Percentiles rank a stretch among this genome's conserved stretches.
Evolutionary conservation across 2,329 filamentous ascomycete species (phyloP).

Genomic region (Rutstroemia sp.): DNA sequence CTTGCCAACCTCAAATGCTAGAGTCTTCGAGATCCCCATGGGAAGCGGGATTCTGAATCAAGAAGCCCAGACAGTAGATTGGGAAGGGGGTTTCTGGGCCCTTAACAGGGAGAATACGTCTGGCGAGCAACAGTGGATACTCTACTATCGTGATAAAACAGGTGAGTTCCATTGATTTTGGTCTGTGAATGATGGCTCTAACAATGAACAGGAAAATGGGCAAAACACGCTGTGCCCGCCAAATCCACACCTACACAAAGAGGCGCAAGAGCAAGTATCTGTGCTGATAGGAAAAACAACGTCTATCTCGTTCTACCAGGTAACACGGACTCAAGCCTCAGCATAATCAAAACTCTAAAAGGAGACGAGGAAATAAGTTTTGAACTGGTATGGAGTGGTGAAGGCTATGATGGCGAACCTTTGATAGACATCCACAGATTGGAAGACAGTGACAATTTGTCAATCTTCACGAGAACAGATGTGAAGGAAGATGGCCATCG

Average conservation of each 20-base stretch:
- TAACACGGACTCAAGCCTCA: constrained; percentile 19
- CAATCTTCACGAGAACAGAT: constrained; percentile 20
- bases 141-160: constrained; percentile 15
- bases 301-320: constrained; percentile 19
- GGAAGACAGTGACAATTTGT: constrained; percentile 16
- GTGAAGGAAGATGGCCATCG: constrained; percentile 3
- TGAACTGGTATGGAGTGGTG: constrained; percentile 14
- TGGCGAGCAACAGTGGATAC: constrained; percentile 17
- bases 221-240: constrained; percentile 9
- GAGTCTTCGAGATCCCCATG: constrained; percentile 22
- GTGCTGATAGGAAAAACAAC: constrained; percentile 14
- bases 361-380: constrained; percentile 7
- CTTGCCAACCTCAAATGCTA: constrained; percentile 11
- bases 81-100: constrained; percentile 19
- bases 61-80: constrained; percentile 20
- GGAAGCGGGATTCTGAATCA: constrained; percentile 23
- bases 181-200: background rate
- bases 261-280: constrained; percentile 19
- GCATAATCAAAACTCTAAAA: constrained; percentile 12
- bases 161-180: constrained; percentile 7
- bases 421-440: constrained; percentile 18
- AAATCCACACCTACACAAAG: constrained; percentile 16
- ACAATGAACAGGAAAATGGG: constrained; percentile 17
- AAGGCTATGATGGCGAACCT: constrained; percentile 23
- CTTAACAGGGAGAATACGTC: constrained; percentile 18